phyloP scores from a whole-genome alignment of 1,284 basidiomycete species.

The Pulveroboletus sp. region DNA sequence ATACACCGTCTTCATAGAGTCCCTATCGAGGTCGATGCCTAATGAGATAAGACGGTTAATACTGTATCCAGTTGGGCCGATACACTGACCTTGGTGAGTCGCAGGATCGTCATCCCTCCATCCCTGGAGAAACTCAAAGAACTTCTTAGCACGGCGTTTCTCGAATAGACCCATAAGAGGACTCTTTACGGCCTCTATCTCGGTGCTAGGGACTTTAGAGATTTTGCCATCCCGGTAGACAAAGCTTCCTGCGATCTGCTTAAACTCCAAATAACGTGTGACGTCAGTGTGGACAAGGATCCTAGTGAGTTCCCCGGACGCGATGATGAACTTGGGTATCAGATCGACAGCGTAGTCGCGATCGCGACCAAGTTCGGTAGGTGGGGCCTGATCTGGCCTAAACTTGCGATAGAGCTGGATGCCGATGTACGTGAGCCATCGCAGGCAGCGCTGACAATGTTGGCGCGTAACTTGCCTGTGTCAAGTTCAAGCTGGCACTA shows the following conservation, averaged over 20 bases:
- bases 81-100: slow-evolving; percentile 85
- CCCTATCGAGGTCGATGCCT: slow-evolving; percentile 86
- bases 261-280: slow-evolving; percentile 98
- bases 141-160: slow-evolving; percentile 97
- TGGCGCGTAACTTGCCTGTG: slow-evolving; percentile 67
- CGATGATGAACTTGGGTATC: slow-evolving; percentile 96
- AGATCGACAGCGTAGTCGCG: slow-evolving; percentile 96
- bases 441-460: slow-evolving; percentile 9
- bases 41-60: slow-evolving; percentile 6
- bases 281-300: slow-evolving; percentile 99
- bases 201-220: slow-evolving; percentile 97
- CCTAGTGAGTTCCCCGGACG: slow-evolving; percentile 95
- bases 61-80: background rate
- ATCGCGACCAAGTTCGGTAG: slow-evolving; percentile 85
- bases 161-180: slow-evolving; percentile 98
- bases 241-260: slow-evolving; percentile 98
- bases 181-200: slow-evolving; percentile 95
- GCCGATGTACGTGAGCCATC: slow-evolving; percentile 23
- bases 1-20: slow-evolving; percentile 92
- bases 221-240: slow-evolving; percentile 97
- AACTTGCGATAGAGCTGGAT: slow-evolving; percentile 94
- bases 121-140: slow-evolving; percentile 95
- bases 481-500: slow-evolving; percentile 95
- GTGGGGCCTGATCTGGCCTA: slow-evolving; percentile 71
- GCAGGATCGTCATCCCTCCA: slow-evolving; percentile 95